Percentiles rank a stretch among this genome's conserved stretches.
phyloP scores from a whole-genome alignment of 83 land plant species.

The Thuja plicata region DNA sequence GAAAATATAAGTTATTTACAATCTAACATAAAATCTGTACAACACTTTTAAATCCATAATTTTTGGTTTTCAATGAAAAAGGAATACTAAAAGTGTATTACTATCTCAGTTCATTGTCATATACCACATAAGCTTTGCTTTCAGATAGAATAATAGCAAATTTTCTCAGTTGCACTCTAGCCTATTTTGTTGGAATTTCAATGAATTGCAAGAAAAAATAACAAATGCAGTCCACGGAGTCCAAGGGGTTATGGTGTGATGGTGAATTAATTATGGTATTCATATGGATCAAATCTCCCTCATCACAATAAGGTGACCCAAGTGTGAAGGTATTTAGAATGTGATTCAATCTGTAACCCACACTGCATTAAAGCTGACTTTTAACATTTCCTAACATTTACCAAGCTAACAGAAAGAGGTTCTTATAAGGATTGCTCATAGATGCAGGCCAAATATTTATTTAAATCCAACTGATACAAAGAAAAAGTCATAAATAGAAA shows the following conservation, averaged over 20 bases:
- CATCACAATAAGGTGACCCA: background rate
- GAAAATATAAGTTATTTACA: background rate
- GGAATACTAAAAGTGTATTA: too few species aligned
- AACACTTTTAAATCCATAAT: background rate
- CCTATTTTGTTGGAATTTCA: background rate
- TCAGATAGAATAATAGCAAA: background rate
- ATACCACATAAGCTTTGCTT: background rate
- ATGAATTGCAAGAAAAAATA: background rate
- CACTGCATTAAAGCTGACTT: background rate
- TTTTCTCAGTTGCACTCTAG: background rate
- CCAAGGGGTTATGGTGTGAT: background rate
- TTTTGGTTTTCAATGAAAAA: background rate
- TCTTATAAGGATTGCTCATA: background rate
- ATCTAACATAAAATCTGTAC: background rate
- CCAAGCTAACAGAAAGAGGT: background rate
- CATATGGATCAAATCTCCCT: background rate
- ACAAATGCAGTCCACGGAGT: background rate
- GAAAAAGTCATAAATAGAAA: background rate
- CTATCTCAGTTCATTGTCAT: background rate
- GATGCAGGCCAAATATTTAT: background rate
- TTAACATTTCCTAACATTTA: background rate
- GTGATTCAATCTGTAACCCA: background rate
- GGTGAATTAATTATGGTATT: background rate
- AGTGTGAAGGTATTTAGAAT: background rate
- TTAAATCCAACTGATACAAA: background rate